phyloP scores from a whole-genome alignment of 2,329 filamentous ascomycete species.

The Pseudocercospora macadamiae region DNA sequence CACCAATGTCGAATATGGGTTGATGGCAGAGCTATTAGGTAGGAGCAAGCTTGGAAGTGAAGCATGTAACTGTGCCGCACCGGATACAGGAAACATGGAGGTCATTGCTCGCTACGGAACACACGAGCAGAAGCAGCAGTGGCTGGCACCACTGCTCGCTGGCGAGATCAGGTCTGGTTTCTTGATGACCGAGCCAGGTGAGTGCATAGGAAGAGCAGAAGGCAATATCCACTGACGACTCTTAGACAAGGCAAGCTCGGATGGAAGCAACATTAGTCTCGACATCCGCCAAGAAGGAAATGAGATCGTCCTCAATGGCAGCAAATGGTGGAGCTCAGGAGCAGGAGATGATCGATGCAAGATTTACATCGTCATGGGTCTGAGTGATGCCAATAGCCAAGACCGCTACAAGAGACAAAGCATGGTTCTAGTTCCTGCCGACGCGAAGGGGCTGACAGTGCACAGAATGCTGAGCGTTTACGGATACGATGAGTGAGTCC shows the following conservation, averaged over 20 bases:
- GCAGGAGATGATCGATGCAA: slow-evolving; percentile 90
- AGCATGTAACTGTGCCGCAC: slow-evolving; percentile 71
- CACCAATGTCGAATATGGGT: slow-evolving; percentile 92
- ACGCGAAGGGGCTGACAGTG: slow-evolving; percentile 83
- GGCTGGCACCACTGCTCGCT: slow-evolving; percentile 54
- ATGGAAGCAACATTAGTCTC: slow-evolving; percentile 59
- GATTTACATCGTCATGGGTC: slow-evolving; percentile 96
- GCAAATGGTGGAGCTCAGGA: slow-evolving; percentile 99
- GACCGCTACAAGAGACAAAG: slow-evolving; percentile 89
- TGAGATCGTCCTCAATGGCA: slow-evolving; percentile 88
- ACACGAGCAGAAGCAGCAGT: slow-evolving; percentile 53
- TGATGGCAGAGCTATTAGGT: slow-evolving; percentile 96
- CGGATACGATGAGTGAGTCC: slow-evolving; percentile 76
- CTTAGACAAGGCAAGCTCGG: slow-evolving; percentile 53
- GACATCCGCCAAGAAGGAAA: slow-evolving; percentile 80
- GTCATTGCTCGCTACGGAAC: slow-evolving; percentile 57
- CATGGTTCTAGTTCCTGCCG: slow-evolving; percentile 82
- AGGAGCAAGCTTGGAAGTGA: slow-evolving; percentile 83
- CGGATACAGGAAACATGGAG: slow-evolving; percentile 58
- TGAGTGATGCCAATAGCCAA: slow-evolving; percentile 74
- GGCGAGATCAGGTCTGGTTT: slow-evolving; percentile 55
- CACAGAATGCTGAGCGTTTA: slow-evolving; percentile 93
- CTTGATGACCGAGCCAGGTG: slow-evolving; percentile 49
- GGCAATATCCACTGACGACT: background rate
- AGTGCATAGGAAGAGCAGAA: slow-evolving; percentile 29